These are phyloP conservation scores for Taxillus chinensis DNA, from an alignment of 164 flowering plant species.

Conservation along the genomic window DNA sequence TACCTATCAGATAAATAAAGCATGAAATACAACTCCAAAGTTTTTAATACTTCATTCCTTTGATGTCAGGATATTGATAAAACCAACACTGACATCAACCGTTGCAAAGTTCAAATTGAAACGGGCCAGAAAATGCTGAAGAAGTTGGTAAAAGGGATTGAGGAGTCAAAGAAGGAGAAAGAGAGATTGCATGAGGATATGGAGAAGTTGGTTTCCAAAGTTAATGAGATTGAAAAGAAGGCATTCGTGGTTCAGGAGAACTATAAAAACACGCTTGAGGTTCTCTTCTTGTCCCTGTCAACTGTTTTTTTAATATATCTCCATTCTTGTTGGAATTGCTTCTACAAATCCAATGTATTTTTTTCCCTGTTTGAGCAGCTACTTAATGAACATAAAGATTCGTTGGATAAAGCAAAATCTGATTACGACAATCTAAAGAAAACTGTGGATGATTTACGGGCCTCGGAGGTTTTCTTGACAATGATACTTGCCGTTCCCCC, in stretches of 20 bases:
- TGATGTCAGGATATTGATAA: slow-evolving; percentile 76
- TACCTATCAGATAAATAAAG: background rate
- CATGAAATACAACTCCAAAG: background rate
- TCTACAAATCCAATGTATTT: background rate
- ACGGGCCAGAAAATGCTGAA: slow-evolving; percentile 71
- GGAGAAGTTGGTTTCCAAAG: slow-evolving; percentile 36
- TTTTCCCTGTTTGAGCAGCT: slow-evolving; percentile 27
- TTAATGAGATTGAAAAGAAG: slow-evolving; percentile 70
- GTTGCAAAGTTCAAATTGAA: slow-evolving; percentile 74
- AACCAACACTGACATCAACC: slow-evolving; percentile 71
- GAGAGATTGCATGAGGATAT: slow-evolving; percentile 55
- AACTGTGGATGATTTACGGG: slow-evolving; percentile 51
- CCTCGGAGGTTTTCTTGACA: slow-evolving; percentile 55
- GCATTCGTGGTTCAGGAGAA: slow-evolving; percentile 81
- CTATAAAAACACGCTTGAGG: slow-evolving; percentile 69
- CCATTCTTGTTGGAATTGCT: background rate
- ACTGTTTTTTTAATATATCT: background rate
- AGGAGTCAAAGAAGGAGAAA: slow-evolving; percentile 77
- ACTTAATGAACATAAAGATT: slow-evolving; percentile 68
- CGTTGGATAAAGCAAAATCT: slow-evolving; percentile 58
- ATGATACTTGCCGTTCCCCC: background rate
- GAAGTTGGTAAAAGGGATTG: slow-evolving; percentile 75
- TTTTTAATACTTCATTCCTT: slow-evolving; percentile 6
- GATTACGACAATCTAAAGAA: slow-evolving; percentile 66
- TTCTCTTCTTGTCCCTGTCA: slow-evolving; percentile 7